These are phyloP conservation scores for Elaeis guineensis DNA, from an alignment of 176 grass and related monocot genomes.

Conservation along the genomic window DNA sequence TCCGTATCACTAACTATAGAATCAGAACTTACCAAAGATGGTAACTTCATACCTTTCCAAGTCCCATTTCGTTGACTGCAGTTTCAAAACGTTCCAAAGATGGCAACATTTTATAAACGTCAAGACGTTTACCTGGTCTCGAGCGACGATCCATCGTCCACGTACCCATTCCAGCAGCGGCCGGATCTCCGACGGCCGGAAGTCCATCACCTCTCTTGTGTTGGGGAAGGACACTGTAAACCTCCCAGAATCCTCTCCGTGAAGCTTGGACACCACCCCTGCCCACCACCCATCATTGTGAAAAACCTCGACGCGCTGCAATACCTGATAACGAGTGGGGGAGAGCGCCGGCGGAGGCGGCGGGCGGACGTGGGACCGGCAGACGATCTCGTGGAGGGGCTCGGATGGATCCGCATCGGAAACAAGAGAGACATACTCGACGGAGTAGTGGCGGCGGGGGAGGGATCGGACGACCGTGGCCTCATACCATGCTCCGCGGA, in stretches of 20 bases:
- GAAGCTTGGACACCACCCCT: constrained; percentile 27
- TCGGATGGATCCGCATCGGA: constrained; percentile 18
- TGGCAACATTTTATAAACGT: too few relatives aligned
- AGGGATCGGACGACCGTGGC: constrained; percentile 26
- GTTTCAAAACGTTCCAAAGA: too few relatives aligned
- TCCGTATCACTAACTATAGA: too few relatives aligned
- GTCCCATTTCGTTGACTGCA: too few relatives aligned
- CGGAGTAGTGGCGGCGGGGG: constrained; percentile 12
- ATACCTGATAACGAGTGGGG: not conserved
- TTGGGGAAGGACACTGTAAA: constrained; percentile 51
- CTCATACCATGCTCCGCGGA: constrained; percentile 62
- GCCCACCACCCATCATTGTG: constrained; percentile 78
- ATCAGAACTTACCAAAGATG: too few relatives aligned
- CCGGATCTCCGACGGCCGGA: constrained; percentile 25
- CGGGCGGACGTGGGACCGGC: constrained; percentile 2
- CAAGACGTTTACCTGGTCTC: not conserved
- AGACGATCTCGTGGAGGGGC: constrained; percentile 34
- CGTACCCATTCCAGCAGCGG: constrained; percentile 34
- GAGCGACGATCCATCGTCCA: constrained; percentile 29
- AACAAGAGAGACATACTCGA: constrained; percentile 38
- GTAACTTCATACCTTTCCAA: too few relatives aligned
- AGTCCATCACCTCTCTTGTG: constrained; percentile 40
- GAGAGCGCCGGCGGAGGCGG: constrained; percentile 29
- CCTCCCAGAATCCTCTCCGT: too few relatives aligned
- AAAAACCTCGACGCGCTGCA: constrained; percentile 61